A percentile compares a stretch with the other conserved stretches of the same genome.
phyloP scores from a whole-genome alignment of 768 basidiomycete genomes.

The Jaapia argillacea region DNA sequence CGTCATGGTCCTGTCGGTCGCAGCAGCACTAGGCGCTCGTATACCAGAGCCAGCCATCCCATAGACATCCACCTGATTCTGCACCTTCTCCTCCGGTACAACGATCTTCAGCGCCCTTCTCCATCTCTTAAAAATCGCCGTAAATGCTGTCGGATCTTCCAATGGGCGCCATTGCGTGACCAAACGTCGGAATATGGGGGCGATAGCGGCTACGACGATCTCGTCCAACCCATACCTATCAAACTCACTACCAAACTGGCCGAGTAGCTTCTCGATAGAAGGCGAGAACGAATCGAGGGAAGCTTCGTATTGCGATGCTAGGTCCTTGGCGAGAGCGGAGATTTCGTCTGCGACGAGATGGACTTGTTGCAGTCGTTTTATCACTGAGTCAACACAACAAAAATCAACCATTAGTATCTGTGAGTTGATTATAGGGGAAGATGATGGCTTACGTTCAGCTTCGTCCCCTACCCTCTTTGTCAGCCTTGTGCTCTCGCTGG shows the following conservation, averaged over 20 bases:
- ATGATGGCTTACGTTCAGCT: conserved; percentile 51
- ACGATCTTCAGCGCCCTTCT: conserved; percentile 55
- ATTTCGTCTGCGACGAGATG: conserved; percentile 71
- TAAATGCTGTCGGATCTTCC: conserved; percentile 55
- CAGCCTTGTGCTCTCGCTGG: conserved; percentile 60
- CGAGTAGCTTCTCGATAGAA: conserved; percentile 60
- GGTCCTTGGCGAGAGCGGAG: conserved; percentile 49
- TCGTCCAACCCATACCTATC: conserved; percentile 78
- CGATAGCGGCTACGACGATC: conserved; percentile 85
- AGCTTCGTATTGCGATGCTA: conserved; percentile 55
- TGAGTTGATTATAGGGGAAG: neutral
- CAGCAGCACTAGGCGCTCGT: conserved; percentile 21
- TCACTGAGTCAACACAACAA: conserved; percentile 37
- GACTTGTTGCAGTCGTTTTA: conserved; percentile 67
- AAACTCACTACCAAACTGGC: conserved; percentile 65
- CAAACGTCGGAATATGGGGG: conserved; percentile 66
- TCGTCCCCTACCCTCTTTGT: conserved; percentile 65
- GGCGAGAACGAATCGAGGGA: conserved; percentile 68
- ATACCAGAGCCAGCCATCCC: conserved; percentile 20
- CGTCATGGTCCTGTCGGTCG: conserved; percentile 69
- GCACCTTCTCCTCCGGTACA: conserved; percentile 28
- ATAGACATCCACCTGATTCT: conserved; percentile 45
- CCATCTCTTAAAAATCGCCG: conserved; percentile 63
- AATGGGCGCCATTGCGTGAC: conserved; percentile 79
- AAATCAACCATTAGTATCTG: conserved; percentile 1